Evolutionary conservation across 441 rosid genomes (phyloP).

Genomic region (Gossypium gossypioides): DNA sequence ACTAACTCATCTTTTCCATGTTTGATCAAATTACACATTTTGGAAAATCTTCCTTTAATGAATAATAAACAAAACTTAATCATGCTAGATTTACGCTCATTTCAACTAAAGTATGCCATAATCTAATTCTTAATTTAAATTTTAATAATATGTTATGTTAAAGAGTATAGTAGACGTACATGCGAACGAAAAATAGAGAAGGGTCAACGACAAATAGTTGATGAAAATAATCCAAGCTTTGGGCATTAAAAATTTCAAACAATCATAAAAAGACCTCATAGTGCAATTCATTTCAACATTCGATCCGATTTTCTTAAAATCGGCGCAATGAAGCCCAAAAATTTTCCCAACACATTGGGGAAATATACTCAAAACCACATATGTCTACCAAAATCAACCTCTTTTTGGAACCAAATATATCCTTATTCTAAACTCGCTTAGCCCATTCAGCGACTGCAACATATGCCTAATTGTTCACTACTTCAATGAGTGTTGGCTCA

Average conservation of each 20-base stretch:
- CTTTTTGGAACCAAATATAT: not conserved
- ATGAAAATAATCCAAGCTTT: not conserved
- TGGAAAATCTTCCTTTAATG: no score
- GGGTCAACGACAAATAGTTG: no score
- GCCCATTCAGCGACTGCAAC: not conserved
- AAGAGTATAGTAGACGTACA: no score
- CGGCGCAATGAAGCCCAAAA: not conserved
- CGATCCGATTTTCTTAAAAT: not conserved
- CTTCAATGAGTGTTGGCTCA: constrained; percentile 78
- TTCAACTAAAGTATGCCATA: no score
- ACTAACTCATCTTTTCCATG: no score
- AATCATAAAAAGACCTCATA: not conserved
- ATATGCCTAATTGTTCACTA: constrained; percentile 34
- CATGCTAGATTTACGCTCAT: no score
- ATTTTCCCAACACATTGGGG: not conserved
- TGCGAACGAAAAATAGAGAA: no score
- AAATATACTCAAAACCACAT: not conserved
- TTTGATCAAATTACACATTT: no score
- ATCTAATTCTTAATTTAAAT: no score
- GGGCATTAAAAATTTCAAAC: not conserved
- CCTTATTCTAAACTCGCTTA: not conserved
- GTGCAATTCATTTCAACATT: no score
- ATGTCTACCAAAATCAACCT: not conserved
- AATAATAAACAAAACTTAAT: no score
- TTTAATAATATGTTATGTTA: no score